Conservation (phyloP, 1,284 basidiomycete genomes). For the Moesziomyces globuligerus region DNA sequence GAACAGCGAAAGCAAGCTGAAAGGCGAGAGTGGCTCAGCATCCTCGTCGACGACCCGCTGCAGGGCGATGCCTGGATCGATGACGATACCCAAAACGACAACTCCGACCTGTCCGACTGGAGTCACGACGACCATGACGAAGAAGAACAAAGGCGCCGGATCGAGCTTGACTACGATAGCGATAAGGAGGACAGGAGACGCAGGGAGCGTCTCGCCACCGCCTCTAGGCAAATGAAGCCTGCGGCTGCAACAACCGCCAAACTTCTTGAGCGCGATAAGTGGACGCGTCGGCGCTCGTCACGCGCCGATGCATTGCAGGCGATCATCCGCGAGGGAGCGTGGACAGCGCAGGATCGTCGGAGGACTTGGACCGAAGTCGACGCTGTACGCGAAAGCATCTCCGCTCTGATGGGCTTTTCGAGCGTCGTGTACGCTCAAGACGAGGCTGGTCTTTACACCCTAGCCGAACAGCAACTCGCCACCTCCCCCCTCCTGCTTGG, state of each 20-base stretch:
- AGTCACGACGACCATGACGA: slow-evolving; percentile 28
- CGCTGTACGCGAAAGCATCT: slow-evolving; percentile 27
- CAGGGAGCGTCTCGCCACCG: slow-evolving; percentile 13
- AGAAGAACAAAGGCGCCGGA: slow-evolving; percentile 10
- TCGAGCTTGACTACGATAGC: slow-evolving; percentile 32
- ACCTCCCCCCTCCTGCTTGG: not conserved
- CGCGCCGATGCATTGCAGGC: slow-evolving; percentile 1
- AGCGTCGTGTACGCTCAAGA: slow-evolving; percentile 12
- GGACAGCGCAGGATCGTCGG: not conserved
- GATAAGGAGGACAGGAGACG: slow-evolving; percentile 22
- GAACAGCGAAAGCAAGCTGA: slow-evolving; percentile 37
- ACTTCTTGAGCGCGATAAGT: slow-evolving; percentile 16
- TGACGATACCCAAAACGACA: slow-evolving; percentile 5
- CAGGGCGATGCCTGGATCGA: slow-evolving; percentile 32
- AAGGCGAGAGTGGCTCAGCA: slow-evolving; percentile 35
- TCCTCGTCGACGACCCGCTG: slow-evolving; percentile 34
- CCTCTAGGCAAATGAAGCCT: slow-evolving; percentile 6
- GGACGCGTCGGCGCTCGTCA: slow-evolving; percentile 5
- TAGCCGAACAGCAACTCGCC: not conserved
- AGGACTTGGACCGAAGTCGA: slow-evolving; percentile 18
- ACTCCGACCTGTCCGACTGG: slow-evolving; percentile 42
- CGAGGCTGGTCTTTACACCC: not conserved
- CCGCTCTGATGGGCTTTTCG: slow-evolving; percentile 20
- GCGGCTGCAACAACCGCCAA: slow-evolving; percentile 9
- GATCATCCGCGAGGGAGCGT: not conserved